Evolutionary conservation across 2,329 filamentous ascomycete species (phyloP).

Genomic region (Coniochaeta sp.): DNA sequence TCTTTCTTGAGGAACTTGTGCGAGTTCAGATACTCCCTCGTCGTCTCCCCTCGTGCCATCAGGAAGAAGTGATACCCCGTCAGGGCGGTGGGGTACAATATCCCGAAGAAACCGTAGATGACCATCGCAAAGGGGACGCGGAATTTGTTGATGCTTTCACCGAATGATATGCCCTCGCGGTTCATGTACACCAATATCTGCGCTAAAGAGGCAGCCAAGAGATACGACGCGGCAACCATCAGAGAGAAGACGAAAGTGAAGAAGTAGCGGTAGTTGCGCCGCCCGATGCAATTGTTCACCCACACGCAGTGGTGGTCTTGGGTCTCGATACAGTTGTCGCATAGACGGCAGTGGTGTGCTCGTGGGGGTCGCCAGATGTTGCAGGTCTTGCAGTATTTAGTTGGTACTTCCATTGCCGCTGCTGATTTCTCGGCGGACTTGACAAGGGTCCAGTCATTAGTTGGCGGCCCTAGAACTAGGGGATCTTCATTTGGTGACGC

Average conservation of each 20-base stretch:
- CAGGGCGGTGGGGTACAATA: conserved; percentile 75
- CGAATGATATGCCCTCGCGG: conserved; percentile 58
- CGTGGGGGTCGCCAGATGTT: conserved; percentile 95
- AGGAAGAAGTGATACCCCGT: conserved; percentile 88
- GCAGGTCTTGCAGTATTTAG: conserved; percentile 97
- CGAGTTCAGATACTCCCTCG: conserved; percentile 89
- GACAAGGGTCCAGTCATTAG: conserved; percentile 90
- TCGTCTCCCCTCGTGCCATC: conserved; percentile 86
- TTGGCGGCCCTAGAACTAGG: conserved; percentile 71
- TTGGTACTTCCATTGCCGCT: conserved; percentile 93
- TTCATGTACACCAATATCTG: conserved; percentile 70
- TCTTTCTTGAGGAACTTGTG: conserved; percentile 93
- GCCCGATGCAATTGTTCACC: conserved; percentile 96
- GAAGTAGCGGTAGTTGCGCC: conserved; percentile 97
- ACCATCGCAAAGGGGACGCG: conserved; percentile 82
- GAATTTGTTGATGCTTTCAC: conserved; percentile 59
- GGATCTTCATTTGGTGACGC: conserved; percentile 70
- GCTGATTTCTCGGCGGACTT: conserved; percentile 67
- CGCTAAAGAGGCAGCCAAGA: conserved; percentile 69
- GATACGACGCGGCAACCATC: conserved; percentile 68
- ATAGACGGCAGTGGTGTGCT: conserved; percentile 91
- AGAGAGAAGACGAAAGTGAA: conserved; percentile 80
- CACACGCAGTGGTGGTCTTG: conserved; percentile 98
- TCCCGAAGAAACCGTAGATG: conserved; percentile 68
- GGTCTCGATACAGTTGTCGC: conserved; percentile 95